Base-by-base conservation (phyloP, 768 basidiomycete species). In the Hebeloma cylindrosporum region DNA sequence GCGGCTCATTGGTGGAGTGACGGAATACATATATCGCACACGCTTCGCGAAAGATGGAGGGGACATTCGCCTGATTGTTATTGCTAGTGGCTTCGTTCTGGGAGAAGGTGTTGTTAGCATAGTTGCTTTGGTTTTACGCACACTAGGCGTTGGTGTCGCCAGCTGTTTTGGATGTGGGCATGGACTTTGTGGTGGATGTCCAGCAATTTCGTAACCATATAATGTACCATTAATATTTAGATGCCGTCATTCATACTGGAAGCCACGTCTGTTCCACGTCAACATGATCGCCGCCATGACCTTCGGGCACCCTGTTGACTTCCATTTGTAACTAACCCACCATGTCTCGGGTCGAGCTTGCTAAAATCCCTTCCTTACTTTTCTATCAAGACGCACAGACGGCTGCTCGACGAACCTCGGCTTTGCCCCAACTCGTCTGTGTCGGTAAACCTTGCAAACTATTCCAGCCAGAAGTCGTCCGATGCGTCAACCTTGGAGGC, bases 71-170 rank as follows among this genome's bases (percentile, higher is more conserved):
- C 67, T 94, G 26, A 85, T 98, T 56, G 80, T 97, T 18, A 73
- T 95, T 29, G 95, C 94, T 5, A 92, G 88, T 62, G 95, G 95
- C 3, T 96, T 98, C 62, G 94, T 98, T 18, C 71, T 98, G 13
- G 95, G 95, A 14, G 95, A 98, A 62, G 95, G 95, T 2, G 83
- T 96, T 25, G 72, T 89, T 30, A 93, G 93, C 59, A 76, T 98
- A 34, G 65, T 93, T 21, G 80, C 87, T 10, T 71, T 98, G 36
- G 55, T 83, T 5, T 64, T 96, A 48, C 80, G 82, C 50, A 89
- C 83, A 23, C 74, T 76, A 25, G 93, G 91, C 2, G 68, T 91
- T 4, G 85, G 83, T 5, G 80, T 82, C 6, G 67, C 70, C 13
- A 94, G 89, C 58, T 98, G 95, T 62, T 85, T 80, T 78, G 95